These are phyloP conservation scores for Talaromyces wortmannii DNA, from an alignment of 495 filamentous ascomycete species.

Conservation along the genomic window DNA sequence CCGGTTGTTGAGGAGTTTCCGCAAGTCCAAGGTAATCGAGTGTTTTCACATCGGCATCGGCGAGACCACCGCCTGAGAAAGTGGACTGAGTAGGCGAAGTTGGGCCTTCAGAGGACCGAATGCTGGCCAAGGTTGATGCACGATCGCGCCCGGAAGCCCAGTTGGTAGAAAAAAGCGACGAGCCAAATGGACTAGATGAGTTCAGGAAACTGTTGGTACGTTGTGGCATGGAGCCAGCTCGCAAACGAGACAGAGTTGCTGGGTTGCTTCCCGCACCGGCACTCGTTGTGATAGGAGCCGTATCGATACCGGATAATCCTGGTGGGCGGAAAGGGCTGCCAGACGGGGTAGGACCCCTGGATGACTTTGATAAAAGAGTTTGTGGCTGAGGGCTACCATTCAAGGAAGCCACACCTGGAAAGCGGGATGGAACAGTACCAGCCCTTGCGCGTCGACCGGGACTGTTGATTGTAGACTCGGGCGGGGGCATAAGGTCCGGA, in stretches of 20 bases:
- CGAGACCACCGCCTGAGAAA: conserved; percentile 80
- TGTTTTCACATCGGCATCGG: conserved; percentile 86
- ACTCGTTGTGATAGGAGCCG: conserved; percentile 39
- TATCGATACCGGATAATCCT: conserved; percentile 65
- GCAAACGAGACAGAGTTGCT: conserved; percentile 74
- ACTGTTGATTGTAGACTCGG: conserved; percentile 48
- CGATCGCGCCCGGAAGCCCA: conserved; percentile 73
- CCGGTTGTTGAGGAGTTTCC: conserved; percentile 81
- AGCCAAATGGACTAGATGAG: conserved; percentile 70
- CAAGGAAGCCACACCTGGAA: conserved; percentile 62
- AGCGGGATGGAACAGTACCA: conserved; percentile 93
- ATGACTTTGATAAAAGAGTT: conserved; percentile 68
- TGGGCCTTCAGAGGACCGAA: conserved; percentile 80
- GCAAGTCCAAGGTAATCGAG: conserved; percentile 93
- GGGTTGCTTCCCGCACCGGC: conserved; percentile 44
- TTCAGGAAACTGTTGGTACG: conserved; percentile 55
- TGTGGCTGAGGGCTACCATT: conserved; percentile 55
- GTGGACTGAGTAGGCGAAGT: conserved; percentile 84
- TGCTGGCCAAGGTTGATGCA: conserved; percentile 79
- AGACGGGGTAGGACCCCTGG: conserved; percentile 74
- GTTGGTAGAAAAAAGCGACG: conserved; percentile 80
- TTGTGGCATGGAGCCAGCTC: conserved; percentile 95
- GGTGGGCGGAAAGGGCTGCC: conserved; percentile 84
- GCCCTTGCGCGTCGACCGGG: conserved; percentile 73
- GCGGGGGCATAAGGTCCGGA: conserved; percentile 73